Evolutionary conservation across 345 rosid species (phyloP), one percentile per base, ranked within the genome.

Genomic region (Gossypium sturtianum): DNA sequence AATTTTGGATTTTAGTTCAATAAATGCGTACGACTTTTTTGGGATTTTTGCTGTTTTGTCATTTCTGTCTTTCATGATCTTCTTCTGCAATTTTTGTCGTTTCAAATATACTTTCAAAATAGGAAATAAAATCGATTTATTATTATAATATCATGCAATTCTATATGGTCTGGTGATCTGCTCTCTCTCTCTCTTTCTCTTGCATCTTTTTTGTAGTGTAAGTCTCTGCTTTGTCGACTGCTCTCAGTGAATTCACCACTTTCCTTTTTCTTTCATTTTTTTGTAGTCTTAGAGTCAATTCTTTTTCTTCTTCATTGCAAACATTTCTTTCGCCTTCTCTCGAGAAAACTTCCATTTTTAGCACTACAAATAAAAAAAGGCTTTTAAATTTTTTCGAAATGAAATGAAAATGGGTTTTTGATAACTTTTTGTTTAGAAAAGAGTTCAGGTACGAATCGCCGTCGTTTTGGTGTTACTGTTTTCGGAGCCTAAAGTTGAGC

Each of bases 161-260:
- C n/a, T 75, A 49, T 48, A 74, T 27, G 19, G 2, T 41, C 16
- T 43, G 9, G 7, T 12, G 48, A 61, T 57, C 78, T 43, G 61
- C 7, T 62, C 43, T 48, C 43, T n/a, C 12, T 62, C 71, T 61
- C 51, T 16, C 23, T 60, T 57, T 38, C 75, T 76, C 56, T 44
- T 71, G 64, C 58, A 57, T 34, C 69, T 25, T 34, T 51, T 20
- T n/a, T 61, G 52, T 44, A 57, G 38, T 48, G 78, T 58, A 19
- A 70, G 58, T 62, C 75, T 61, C 82, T 82, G 81, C 82, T 74
- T 58, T 80, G 85, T 84, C 83, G 58, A 54, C 81, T 75, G 71
- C 56, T 74, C 45, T 74, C 71, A 65, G 72, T 25, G n/a, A 66
- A 75, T 44, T 54, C 57, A 57, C 15, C 57, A 54, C 20, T 54